phyloP scores from a whole-genome alignment of 2,329 filamentous ascomycete species.

The Sarocladiaceae sp. region DNA sequence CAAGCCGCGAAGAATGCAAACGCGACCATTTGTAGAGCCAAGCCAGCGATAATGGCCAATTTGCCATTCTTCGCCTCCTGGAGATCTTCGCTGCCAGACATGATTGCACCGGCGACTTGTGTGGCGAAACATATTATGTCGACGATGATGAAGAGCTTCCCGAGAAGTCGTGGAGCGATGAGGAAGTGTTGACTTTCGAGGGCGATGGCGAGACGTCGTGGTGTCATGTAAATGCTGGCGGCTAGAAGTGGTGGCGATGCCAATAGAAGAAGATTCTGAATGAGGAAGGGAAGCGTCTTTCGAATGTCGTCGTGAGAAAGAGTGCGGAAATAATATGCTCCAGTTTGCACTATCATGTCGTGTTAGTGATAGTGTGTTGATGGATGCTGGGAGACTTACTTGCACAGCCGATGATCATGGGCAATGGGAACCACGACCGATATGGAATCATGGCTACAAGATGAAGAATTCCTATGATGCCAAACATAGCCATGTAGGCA shows the following conservation, averaged over 20 bases:
- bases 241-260: slow-evolving; percentile 35
- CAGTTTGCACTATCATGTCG: slow-evolving; percentile 28
- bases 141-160: slow-evolving; percentile 40
- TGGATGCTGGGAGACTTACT: slow-evolving; percentile 27
- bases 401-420: slow-evolving; percentile 44
- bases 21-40: slow-evolving; percentile 45
- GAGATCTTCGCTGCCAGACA: slow-evolving; percentile 17
- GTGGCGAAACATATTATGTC: slow-evolving; percentile 39
- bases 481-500: slow-evolving; percentile 20
- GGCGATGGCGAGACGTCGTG: slow-evolving; percentile 28
- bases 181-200: slow-evolving; percentile 30
- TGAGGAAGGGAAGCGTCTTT: slow-evolving; percentile 25
- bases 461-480: slow-evolving; percentile 33
- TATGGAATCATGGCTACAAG: slow-evolving; percentile 34
- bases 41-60: slow-evolving; percentile 26
- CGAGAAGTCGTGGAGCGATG: slow-evolving; percentile 32
- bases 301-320: slow-evolving; percentile 34
- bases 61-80: slow-evolving; percentile 14
- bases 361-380: neutral
- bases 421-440: slow-evolving; percentile 44
- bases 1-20: slow-evolving; percentile 45
- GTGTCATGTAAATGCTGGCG: slow-evolving; percentile 37
- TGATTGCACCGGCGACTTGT: slow-evolving; percentile 31
- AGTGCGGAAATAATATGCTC: slow-evolving; percentile 43
- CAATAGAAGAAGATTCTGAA: slow-evolving; percentile 34